Base-by-base conservation (phyloP, 208 protist genomes). In the Vickermania spadyakhi region DNA sequence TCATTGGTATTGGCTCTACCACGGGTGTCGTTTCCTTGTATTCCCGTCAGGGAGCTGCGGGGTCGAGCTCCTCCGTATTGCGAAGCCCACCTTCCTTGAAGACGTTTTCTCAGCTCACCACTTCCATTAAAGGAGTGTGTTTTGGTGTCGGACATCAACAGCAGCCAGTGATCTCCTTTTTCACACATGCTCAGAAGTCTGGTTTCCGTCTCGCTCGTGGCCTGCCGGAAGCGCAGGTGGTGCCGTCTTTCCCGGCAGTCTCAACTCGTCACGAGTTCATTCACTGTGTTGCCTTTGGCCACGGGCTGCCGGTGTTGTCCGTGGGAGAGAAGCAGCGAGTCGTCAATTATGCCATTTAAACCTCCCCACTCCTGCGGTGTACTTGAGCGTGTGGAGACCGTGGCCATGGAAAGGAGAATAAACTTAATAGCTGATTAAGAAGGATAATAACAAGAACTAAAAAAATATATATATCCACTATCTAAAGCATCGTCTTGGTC, bases 251-350 rank as follows among this genome's bases (percentile, higher is more conserved):
- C 61, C 88, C 88, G 1, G 75, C 80, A 0, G 71, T 92, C 11
- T 58, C 71, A 13, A 66, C 72, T 51, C 75, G 77, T 22, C 84
- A 92, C 58, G 70, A 80, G 1, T 94, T 92, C 61, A 70, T 86
- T 25, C 88, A 92, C 31, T 79, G 72, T 50, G 14, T 92, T 14
- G 55, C 71, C 22, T 75, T 91, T 13, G 77, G 82, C 1, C 82
- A 73, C 22, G 85, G 77, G 18, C 55, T 89, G n/a, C 82, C 84
- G 11, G 71, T 94, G 21, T 62, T 94, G 1, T 94, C 88, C 23
- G 77, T 94, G 7, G 85, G 88, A n/a, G 88, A 92, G 72, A 77
- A 77, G 7, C 76, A 82, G 53, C 84, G 84, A 55, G 84, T 94
- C 29, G 87, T 80, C 0, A 91, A 92, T 70, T 94, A 94, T 53